These are phyloP conservation scores for Lophiostoma macrostomum DNA, from an alignment of 495 filamentous ascomycete species.

Conservation along the genomic window DNA sequence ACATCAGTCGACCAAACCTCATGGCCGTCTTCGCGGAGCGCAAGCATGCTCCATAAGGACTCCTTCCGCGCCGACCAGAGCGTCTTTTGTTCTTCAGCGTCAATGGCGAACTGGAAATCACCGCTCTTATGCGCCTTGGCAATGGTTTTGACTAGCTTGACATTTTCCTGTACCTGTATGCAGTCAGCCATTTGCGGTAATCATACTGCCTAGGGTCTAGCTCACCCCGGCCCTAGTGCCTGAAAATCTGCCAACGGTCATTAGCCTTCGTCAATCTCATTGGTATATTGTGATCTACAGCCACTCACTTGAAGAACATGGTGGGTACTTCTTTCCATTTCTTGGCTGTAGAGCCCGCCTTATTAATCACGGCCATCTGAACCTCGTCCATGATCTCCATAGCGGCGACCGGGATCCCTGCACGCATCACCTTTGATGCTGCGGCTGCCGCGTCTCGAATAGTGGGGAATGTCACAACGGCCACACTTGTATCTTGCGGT, in stretches of 20 bases:
- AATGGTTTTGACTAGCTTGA: conserved; percentile 61
- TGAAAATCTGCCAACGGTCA: conserved; percentile 49
- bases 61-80: conserved; percentile 78
- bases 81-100: conserved; percentile 62
- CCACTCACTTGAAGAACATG: conserved; percentile 68
- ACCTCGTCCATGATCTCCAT: conserved; percentile 86
- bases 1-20: conserved; percentile 77
- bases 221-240: conserved; percentile 65
- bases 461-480: conserved; percentile 70
- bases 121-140: conserved; percentile 59
- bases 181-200: conserved; percentile 24
- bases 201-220: conserved; percentile 24
- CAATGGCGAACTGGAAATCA: conserved; percentile 71
- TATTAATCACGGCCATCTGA: conserved; percentile 75
- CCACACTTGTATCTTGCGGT: conserved; percentile 69
- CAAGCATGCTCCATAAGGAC: conserved; percentile 71
- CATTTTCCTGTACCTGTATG: conserved; percentile 55
- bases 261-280: conserved; percentile 14
- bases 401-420: conserved; percentile 69
- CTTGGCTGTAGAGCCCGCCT: conserved; percentile 62
- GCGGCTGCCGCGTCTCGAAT: conserved; percentile 70
- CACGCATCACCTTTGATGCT: conserved; percentile 66
- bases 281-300: not conserved
- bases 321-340: conserved; percentile 75
- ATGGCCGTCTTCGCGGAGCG: conserved; percentile 56